These are phyloP conservation scores for Fraxinus platypoda DNA, from an alignment of 305 asterid genomes.

Conservation along the genomic window DNA sequence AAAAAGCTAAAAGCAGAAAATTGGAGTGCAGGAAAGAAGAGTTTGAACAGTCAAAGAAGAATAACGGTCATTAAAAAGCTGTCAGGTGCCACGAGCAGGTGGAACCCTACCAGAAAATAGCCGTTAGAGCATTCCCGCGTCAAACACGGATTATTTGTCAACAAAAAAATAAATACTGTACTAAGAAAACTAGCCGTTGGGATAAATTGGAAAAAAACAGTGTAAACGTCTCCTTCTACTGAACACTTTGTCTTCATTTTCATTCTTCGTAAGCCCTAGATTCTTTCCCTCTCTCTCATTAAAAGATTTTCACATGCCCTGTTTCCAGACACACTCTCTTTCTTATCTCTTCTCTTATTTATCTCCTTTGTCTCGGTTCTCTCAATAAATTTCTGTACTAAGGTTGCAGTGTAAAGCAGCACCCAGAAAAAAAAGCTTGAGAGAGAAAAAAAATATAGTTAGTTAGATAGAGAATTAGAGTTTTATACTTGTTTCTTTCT, in stretches of 20 bases:
- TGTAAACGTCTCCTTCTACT: constrained; percentile 11
- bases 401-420: background rate
- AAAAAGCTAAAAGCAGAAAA: background rate
- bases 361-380: constrained; percentile 7
- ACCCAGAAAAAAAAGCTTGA: constrained; percentile 13
- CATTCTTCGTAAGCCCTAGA: constrained; percentile 21
- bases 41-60: background rate
- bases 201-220: constrained; percentile 11
- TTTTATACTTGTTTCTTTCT: background rate
- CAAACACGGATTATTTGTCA: constrained; percentile 43
- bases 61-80: background rate
- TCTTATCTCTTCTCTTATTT: constrained; percentile 23
- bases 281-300: constrained; percentile 26
- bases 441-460: background rate
- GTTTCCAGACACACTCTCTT: constrained; percentile 14
- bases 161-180: background rate
- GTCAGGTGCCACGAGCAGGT: background rate
- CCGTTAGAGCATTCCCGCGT: constrained; percentile 51
- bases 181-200: constrained; percentile 57
- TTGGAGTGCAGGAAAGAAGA: background rate
- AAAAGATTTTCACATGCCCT: constrained; percentile 30
- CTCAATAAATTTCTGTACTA: constrained; percentile 20
- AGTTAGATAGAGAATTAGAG: background rate
- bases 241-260: constrained; percentile 14
- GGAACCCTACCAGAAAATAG: constrained; percentile 36